These are phyloP conservation scores for Ophiognomonia clavigignenti-juglandacearum DNA, from an alignment of 2,329 filamentous ascomycete genomes.

Conservation along the genomic window DNA sequence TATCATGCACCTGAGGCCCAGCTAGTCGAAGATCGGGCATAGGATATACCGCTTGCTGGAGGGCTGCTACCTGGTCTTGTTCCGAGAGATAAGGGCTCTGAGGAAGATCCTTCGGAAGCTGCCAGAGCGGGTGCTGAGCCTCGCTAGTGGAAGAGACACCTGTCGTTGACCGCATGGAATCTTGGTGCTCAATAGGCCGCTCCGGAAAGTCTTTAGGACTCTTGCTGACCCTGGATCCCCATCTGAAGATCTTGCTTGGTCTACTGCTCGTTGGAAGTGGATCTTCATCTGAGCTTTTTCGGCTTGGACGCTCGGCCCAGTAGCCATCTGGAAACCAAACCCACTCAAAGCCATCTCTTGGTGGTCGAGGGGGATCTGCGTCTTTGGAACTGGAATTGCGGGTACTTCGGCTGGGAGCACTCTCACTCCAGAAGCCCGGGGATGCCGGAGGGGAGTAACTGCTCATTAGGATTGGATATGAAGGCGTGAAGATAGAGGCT, in stretches of 20 bases:
- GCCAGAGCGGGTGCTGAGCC: background rate
- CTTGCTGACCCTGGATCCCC: background rate
- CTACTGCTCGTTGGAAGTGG: slow-evolving; percentile 27
- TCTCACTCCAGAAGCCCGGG: slow-evolving; percentile 2
- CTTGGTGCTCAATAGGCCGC: background rate
- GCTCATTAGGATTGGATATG: slow-evolving; percentile 1
- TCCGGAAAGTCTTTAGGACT: background rate
- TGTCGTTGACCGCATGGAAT: slow-evolving; percentile 5
- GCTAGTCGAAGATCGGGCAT: background rate
- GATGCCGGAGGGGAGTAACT: slow-evolving; percentile 15
- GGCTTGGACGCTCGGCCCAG: slow-evolving; percentile 50
- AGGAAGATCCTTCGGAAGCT: slow-evolving; percentile 17
- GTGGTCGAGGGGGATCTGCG: slow-evolving; percentile 50
- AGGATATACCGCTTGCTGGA: slow-evolving; percentile 31
- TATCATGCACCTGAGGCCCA: background rate
- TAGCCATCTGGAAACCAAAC: slow-evolving; percentile 60
- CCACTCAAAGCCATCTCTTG: slow-evolving; percentile 53
- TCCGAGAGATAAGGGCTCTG: slow-evolving; percentile 43
- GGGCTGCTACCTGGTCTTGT: slow-evolving; percentile 41
- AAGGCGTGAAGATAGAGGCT: too few relatives aligned
- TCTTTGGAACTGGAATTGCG: slow-evolving; percentile 4
- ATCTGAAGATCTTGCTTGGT: slow-evolving; percentile 27
- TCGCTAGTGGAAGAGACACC: slow-evolving; percentile 18
- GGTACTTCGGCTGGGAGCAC: slow-evolving; percentile 4
- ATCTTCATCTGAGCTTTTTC: slow-evolving; percentile 15